Base-by-base conservation (phyloP, 1,139 yeast genomes). In the Saccharomycopsis hybrid region DNA sequence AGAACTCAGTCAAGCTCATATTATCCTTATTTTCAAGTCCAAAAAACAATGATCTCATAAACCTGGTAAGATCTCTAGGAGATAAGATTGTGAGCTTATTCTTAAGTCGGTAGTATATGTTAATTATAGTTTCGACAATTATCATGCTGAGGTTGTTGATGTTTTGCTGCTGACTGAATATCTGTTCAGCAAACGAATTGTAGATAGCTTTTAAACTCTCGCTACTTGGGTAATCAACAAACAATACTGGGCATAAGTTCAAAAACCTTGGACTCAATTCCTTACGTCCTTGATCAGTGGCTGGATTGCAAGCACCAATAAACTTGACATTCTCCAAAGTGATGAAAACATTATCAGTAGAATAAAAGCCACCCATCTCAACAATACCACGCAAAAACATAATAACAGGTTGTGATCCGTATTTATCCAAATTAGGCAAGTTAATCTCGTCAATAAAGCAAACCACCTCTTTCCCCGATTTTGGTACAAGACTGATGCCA, bases 291-390 rank as follows among this genome's bases (percentile, higher is more conserved):
- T 80, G 78, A 64, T 87, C 95, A 1, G 80, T 72, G 0, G 96
- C 83, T 1, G 97, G 92, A 60, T 92, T 92, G 64, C 97, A 92
- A 0, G 98, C 97, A 4, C 95, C 97, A 9, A 90, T 95, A 67
- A 92, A 76, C 60, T 85, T 95, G 39, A 92, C 72, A 48, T 80
- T 75, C 13, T 73, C 69, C n/a, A 88, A 56, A 0, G 69, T 58
- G 1, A 90, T 78, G 96, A 96, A 90, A 42, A 73, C 74, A 49
- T 72, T 71, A 39, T 78, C 80, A 9, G 65, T 61, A 1, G 73
- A 64, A 52, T 77, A 89, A 60, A 89, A 90, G 0, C 97, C 97
- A 1, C 71, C 65, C 35, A 76, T 76, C 57, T 85, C 94, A 8
- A 87, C 68, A 65, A 92, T 64, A 59, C 86, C 94, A 47, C 97